Evolutionary conservation across 495 filamentous ascomycete genomes (phyloP).

Genomic region (Penicillium malachiteum): DNA sequence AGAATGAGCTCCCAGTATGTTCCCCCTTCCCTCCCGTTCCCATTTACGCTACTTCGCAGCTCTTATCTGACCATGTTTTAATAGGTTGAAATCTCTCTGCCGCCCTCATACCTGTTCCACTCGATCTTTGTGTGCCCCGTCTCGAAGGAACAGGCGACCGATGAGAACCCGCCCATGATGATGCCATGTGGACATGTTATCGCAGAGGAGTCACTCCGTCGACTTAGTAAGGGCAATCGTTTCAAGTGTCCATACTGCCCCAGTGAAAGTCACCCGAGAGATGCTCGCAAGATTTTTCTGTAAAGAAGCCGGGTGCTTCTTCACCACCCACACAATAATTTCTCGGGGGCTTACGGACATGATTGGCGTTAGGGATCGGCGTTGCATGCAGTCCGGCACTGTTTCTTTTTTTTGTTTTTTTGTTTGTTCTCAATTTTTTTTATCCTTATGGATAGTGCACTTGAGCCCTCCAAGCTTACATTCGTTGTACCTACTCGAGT

Average conservation of each 20-base stretch:
- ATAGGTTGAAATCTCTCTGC: constrained; percentile 84
- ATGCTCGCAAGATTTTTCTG: constrained; percentile 73
- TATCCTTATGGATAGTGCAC: not conserved
- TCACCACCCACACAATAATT: not conserved
- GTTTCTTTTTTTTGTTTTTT: constrained; percentile 2
- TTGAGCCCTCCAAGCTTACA: not conserved
- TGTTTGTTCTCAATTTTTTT: not conserved
- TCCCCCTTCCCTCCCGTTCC: not conserved
- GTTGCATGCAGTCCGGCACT: not conserved
- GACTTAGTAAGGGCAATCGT: constrained; percentile 70
- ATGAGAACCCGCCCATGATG: constrained; percentile 94
- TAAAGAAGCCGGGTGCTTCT: constrained; percentile 16
- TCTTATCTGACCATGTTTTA: constrained; percentile 3
- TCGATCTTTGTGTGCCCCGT: constrained; percentile 98
- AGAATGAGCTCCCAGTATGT: constrained; percentile 79
- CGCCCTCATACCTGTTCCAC: constrained; percentile 85
- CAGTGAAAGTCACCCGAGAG: constrained; percentile 69
- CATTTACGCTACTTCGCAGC: not conserved
- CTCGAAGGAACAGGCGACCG: constrained; percentile 91
- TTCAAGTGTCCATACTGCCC: constrained; percentile 99
- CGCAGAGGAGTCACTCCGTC: constrained; percentile 74
- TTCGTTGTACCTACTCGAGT: too few relatives aligned
- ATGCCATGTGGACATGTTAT: constrained; percentile 97
- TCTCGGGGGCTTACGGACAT: not conserved
- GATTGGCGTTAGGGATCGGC: not conserved